phyloP scores from a whole-genome alignment of 805 yeast species.

The Cyberlindnera suaveolens region DNA sequence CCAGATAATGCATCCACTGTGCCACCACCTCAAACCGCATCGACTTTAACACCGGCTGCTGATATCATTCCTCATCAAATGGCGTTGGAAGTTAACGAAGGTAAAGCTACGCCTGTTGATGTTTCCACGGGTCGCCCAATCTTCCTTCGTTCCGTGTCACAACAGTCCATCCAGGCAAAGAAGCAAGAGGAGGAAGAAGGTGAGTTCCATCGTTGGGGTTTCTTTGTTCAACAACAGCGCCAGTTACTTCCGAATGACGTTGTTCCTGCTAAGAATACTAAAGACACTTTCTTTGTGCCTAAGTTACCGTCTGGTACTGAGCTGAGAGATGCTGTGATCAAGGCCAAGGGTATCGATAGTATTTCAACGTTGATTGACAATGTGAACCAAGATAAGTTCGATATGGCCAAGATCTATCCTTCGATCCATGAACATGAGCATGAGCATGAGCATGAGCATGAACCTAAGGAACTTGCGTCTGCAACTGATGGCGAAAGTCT shows the following conservation, averaged over 20 bases:
- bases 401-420: slow-evolving; percentile 44
- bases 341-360: slow-evolving; percentile 69
- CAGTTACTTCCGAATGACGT: slow-evolving; percentile 22
- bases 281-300: slow-evolving; percentile 21
- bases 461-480: not conserved
- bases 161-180: slow-evolving; percentile 60
- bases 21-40: not conserved
- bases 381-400: slow-evolving; percentile 49
- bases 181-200: slow-evolving; percentile 89
- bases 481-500: slow-evolving; percentile 5
- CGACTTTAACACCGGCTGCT: slow-evolving; percentile 39
- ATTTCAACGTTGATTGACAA: slow-evolving; percentile 62
- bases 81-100: slow-evolving; percentile 57
- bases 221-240: slow-evolving; percentile 61
- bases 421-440: slow-evolving; percentile 12
- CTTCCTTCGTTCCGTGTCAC: slow-evolving; percentile 55
- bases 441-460: not conserved
- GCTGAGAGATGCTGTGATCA: slow-evolving; percentile 49
- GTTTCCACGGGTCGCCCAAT: slow-evolving; percentile 68
- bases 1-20: slow-evolving; percentile 10
- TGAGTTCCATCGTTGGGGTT: slow-evolving; percentile 82
- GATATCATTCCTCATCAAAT: slow-evolving; percentile 55
- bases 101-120: slow-evolving; percentile 51
- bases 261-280: slow-evolving; percentile 7
- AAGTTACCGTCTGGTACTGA: slow-evolving; percentile 42